Percentiles rank a stretch among this genome's conserved stretches.
These are phyloP conservation scores for Kwoniella mangroviensis DNA, from an alignment of 768 basidiomycete genomes.

Conservation along the genomic window DNA sequence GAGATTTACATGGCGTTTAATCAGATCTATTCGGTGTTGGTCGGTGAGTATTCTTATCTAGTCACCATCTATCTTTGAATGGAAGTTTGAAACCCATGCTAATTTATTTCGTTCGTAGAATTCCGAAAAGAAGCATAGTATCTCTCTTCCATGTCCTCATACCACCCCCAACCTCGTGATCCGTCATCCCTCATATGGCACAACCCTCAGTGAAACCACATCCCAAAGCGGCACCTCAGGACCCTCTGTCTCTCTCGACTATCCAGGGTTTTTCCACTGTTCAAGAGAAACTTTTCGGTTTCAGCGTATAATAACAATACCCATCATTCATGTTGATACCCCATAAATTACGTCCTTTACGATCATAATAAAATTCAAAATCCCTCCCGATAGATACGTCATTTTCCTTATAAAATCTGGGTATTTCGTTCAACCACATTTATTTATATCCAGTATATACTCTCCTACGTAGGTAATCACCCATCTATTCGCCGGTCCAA, in stretches of 20 bases:
- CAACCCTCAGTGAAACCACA: neutral
- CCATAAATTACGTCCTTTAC: neutral
- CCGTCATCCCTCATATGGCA: too few species aligned
- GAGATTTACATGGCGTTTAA: constrained; percentile 99
- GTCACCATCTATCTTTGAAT: neutral
- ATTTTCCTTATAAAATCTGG: neutral
- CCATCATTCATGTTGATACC: neutral
- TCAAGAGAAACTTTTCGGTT: too few species aligned
- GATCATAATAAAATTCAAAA: neutral
- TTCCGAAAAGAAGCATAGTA: constrained; percentile 50
- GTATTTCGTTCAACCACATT: neutral
- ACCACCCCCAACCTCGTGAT: neutral
- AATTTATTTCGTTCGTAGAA: constrained; percentile 25
- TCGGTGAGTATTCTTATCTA: constrained; percentile 34
- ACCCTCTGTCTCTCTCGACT: too few species aligned
- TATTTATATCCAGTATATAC: neutral
- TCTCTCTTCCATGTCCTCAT: neutral
- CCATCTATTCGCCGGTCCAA: neutral
- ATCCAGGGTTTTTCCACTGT: too few species aligned
- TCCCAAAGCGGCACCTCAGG: too few species aligned
- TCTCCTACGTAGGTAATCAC: neutral
- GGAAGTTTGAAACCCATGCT: neutral
- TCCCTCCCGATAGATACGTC: neutral
- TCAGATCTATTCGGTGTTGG: constrained; percentile 96
- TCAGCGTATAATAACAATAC: neutral